Percentiles rank a stretch among this genome's conserved stretches.
These are phyloP conservation scores for Schoenoplectus triqueter DNA, from an alignment of 202 grass and related monocot genomes.

Conservation along the genomic window DNA sequence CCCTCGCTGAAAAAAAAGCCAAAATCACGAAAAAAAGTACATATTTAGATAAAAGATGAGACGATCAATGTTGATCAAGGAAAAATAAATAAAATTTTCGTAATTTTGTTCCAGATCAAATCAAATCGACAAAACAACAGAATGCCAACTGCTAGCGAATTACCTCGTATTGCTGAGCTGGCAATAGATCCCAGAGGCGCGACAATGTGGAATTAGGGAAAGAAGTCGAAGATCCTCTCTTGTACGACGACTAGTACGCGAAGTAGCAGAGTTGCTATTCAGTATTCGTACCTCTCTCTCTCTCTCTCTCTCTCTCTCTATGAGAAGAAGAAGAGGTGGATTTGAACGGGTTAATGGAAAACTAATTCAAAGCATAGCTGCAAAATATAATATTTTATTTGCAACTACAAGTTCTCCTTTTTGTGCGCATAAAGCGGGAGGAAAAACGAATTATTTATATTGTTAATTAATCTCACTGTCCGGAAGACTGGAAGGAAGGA, in stretches of 20 bases:
- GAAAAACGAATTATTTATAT: constrained; percentile 22
- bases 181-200: constrained; percentile 33
- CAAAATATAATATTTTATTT: constrained; percentile 17
- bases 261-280: not conserved
- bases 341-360: constrained; percentile 32
- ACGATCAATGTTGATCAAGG: not conserved
- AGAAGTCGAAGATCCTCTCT: constrained; percentile 10
- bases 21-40: not conserved
- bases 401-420: constrained; percentile 29
- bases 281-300: constrained; percentile 17
- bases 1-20: not conserved
- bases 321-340: constrained; percentile 23
- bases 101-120: constrained; percentile 27
- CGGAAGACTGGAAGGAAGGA: not conserved
- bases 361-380: constrained; percentile 8
- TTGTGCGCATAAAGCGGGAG: constrained; percentile 32
- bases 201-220: constrained; percentile 25
- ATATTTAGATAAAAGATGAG: not conserved
- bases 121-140: constrained; percentile 10
- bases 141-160: not conserved
- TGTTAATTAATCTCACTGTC: constrained; percentile 24
- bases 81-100: not conserved
- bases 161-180: constrained; percentile 33
- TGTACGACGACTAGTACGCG: not conserved
- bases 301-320: constrained; percentile 3